Evolutionary conservation across 179 eudicot genomes (phyloP).

Genomic region (Patellifolia procumbens): DNA sequence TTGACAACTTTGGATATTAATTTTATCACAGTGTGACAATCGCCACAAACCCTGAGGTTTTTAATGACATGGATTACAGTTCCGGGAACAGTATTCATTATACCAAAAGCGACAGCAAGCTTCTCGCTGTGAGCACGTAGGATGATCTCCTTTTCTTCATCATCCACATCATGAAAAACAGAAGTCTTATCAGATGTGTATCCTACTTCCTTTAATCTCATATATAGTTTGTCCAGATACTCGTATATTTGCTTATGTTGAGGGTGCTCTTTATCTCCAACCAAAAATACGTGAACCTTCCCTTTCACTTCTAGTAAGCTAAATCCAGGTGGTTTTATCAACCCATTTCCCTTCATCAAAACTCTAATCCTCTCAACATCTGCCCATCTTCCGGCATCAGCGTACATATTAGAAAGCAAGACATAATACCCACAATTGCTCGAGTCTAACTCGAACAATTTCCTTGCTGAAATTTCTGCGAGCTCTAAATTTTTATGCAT

Average conservation of each 20-base stretch:
- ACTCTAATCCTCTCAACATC: conserved; percentile 66
- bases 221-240: conserved; percentile 47
- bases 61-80: conserved; percentile 62
- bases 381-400: conserved; percentile 77
- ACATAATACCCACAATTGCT: conserved; percentile 71
- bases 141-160: conserved; percentile 71
- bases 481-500: conserved; percentile 67
- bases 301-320: conserved; percentile 68
- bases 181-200: conserved; percentile 61
- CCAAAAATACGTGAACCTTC: conserved; percentile 62
- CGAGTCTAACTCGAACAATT: conserved; percentile 59
- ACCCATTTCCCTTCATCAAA: conserved; percentile 53
- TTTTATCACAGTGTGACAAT: conserved; percentile 72
- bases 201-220: conserved; percentile 61
- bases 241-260: conserved; percentile 53
- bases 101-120: conserved; percentile 69
- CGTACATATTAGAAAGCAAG: conserved; percentile 70
- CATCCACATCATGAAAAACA: conserved; percentile 69
- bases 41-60: conserved; percentile 75
- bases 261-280: conserved; percentile 77
- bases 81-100: conserved; percentile 64
- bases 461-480: conserved; percentile 66
- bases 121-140: conserved; percentile 72
- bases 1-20: conserved; percentile 58
- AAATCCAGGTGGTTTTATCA: conserved; percentile 67